A percentile compares a stretch with the other conserved stretches of the same genome.
These are phyloP conservation scores for Penicillium occitanis DNA, from an alignment of 2,329 filamentous ascomycete genomes.

Conservation along the genomic window DNA sequence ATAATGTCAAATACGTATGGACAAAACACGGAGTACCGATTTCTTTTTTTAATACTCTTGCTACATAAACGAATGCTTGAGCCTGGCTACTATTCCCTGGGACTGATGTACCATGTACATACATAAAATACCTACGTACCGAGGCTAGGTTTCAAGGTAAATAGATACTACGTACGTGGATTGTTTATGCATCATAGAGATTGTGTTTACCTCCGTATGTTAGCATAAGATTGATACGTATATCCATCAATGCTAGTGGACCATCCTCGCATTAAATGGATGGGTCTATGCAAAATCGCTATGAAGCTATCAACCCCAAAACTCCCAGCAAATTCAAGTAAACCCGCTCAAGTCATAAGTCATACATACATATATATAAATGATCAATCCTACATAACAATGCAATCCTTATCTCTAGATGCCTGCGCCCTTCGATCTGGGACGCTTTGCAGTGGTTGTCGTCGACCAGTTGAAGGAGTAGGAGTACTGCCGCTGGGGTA, in stretches of 20 bases:
- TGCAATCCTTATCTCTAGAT: constrained; percentile 44
- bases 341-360: not conserved
- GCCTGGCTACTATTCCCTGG: not conserved
- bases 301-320: not conserved
- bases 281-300: not conserved
- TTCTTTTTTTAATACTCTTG: not conserved
- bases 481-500: constrained; percentile 14
- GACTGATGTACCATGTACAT: not conserved
- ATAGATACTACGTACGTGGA: not conserved
- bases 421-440: constrained; percentile 9
- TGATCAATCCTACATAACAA: constrained; percentile 40
- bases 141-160: not conserved
- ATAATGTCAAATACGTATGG: not conserved
- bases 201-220: not conserved
- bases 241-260: not conserved
- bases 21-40: not conserved
- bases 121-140: not conserved
- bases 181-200: not conserved
- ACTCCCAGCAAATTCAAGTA: not conserved
- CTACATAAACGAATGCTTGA: not conserved
- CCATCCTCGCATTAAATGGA: not conserved
- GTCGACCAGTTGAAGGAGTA: constrained; percentile 5
- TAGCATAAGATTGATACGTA: not conserved
- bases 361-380: not conserved
- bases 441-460: constrained; percentile 18